phyloP scores from a whole-genome alignment of 257 asterid genomes.

The Plantago ovata region DNA sequence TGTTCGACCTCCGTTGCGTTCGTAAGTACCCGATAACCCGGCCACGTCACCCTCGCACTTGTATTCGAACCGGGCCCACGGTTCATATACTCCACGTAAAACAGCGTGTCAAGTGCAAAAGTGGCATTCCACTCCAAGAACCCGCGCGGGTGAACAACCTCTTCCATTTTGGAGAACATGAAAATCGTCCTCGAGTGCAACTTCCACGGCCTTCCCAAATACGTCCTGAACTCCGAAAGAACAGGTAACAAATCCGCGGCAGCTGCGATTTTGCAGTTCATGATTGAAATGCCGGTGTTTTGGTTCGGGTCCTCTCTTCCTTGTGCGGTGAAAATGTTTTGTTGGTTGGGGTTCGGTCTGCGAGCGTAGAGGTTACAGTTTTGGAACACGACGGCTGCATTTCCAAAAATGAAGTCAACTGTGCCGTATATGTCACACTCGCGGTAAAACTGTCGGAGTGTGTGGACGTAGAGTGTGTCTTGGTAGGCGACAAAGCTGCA shows the following conservation, averaged over 20 bases:
- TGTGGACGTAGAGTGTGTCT: slow-evolving; percentile 90
- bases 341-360: slow-evolving; percentile 55
- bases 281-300: slow-evolving; percentile 88
- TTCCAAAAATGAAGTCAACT: slow-evolving; percentile 91
- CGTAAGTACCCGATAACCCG: slow-evolving; percentile 68
- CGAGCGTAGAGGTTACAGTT: slow-evolving; percentile 84
- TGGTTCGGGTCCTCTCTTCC: slow-evolving; percentile 95
- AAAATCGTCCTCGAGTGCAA: slow-evolving; percentile 68
- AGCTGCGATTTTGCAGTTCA: slow-evolving; percentile 69
- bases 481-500: slow-evolving; percentile 95
- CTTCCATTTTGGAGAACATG: slow-evolving; percentile 46
- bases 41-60: slow-evolving; percentile 67
- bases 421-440: slow-evolving; percentile 94
- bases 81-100: slow-evolving; percentile 83
- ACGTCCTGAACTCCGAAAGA: slow-evolving; percentile 43
- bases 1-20: slow-evolving; percentile 57
- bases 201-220: slow-evolving; percentile 91
- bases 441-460: slow-evolving; percentile 90
- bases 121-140: slow-evolving; percentile 73
- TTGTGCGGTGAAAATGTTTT: slow-evolving; percentile 88
- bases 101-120: slow-evolving; percentile 58
- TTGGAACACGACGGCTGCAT: slow-evolving; percentile 90
- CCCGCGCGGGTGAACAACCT: slow-evolving; percentile 62
- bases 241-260: slow-evolving; percentile 84
- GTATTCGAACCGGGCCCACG: slow-evolving; percentile 91